phyloP scores from a whole-genome alignment of 2,329 filamentous ascomycete species.

The Hymenoscyphus scutula region DNA sequence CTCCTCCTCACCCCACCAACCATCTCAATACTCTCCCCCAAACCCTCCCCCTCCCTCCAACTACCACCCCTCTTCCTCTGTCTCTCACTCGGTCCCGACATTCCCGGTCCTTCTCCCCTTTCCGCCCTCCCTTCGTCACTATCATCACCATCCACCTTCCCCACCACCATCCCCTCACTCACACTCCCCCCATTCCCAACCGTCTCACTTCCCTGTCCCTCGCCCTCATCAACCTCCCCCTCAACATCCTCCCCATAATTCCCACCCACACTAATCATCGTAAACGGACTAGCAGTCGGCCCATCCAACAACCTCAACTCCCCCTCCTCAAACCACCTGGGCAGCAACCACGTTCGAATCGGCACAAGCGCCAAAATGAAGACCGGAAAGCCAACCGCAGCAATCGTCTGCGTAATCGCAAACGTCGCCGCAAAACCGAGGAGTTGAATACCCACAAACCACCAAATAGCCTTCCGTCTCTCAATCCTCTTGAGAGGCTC shows the following conservation, averaged over 20 bases:
- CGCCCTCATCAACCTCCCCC: not conserved
- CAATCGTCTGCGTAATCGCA: conserved; percentile 79
- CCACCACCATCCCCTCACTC: conserved; percentile 20
- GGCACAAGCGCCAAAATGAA: conserved; percentile 33
- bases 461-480: conserved; percentile 67
- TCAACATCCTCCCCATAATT: conserved; percentile 27
- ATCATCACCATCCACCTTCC: conserved; percentile 18
- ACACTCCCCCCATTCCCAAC: conserved; percentile 18
- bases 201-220: not conserved
- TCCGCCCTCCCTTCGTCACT: conserved; percentile 30
- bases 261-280: conserved; percentile 35
- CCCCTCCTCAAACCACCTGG: conserved; percentile 30
- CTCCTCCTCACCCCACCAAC: conserved; percentile 22
- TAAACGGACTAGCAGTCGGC: conserved; percentile 59
- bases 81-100: conserved; percentile 18
- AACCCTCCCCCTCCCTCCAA: conserved; percentile 16
- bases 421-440: conserved; percentile 74
- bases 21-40: conserved; percentile 33
- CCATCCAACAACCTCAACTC: conserved; percentile 48
- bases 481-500: conserved; percentile 60
- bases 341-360: conserved; percentile 40
- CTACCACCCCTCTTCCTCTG: conserved; percentile 19
- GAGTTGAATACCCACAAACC: conserved; percentile 67
- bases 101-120: conserved; percentile 24
- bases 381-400: conserved; percentile 72